Evolutionary conservation across 257 asterid species (phyloP).

Genomic region (Solanum paucissectum): DNA sequence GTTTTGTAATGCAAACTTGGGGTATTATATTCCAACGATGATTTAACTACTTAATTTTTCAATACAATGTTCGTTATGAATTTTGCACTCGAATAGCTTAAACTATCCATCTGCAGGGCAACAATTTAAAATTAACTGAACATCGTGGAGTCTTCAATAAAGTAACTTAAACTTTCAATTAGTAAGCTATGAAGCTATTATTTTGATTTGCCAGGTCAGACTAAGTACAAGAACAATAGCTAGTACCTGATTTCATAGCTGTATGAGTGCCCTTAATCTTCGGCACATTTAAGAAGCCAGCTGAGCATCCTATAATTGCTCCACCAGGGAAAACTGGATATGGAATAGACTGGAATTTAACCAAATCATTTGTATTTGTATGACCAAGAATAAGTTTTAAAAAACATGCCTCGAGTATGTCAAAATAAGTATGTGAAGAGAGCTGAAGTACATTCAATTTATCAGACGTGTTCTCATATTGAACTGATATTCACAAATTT

Average conservation of each 20-base stretch:
- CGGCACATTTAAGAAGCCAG: slow-evolving; percentile 95
- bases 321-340: slow-evolving; percentile 99
- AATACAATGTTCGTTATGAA: neutral
- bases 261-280: slow-evolving; percentile 97
- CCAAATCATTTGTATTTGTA: slow-evolving; percentile 32
- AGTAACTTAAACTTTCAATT: neutral
- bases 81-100: neutral
- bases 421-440: neutral
- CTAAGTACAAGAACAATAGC: neutral
- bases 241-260: slow-evolving; percentile 94
- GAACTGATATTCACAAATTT: neutral
- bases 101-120: neutral
- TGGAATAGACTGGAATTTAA: slow-evolving; percentile 93
- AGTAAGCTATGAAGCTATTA: neutral
- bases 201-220: neutral
- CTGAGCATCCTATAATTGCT: slow-evolving; percentile 97
- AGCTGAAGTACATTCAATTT: neutral
- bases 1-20: neutral
- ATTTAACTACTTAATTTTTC: neutral
- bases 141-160: neutral
- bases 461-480: neutral
- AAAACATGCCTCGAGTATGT: neutral
- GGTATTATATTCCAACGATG: neutral
- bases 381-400: slow-evolving; percentile 1
- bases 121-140: neutral